Evolutionary conservation across 176 grass and related monocot genomes (phyloP), one percentile per base, ranked within the genome.

Genomic region (Urochloa ruziziensis): DNA sequence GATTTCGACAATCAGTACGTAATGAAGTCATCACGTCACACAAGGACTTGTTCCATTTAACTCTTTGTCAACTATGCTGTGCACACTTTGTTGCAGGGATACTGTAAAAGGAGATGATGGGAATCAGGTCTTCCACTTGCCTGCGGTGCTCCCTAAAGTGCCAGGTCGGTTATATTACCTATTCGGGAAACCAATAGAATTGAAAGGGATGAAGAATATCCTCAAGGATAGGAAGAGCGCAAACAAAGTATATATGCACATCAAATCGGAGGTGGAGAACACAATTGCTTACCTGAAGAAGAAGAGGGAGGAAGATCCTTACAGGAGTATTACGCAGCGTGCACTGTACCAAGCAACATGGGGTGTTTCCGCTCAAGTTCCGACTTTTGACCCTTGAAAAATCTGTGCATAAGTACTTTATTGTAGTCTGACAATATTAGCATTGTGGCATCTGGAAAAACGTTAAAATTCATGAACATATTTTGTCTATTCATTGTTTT

Each of bases 91-190:
- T 92, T 91, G 42, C 86, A 94, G 95, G 85, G 77, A 86, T 67
- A 86, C 75, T 66, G 51, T 83, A 16, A 57, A 93, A 81, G 95
- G 90, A 67, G 92, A 94, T 65, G 78, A 89, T 18, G 83, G 90
- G 21, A 88, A 88, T 7, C 92, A 94, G 58, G 69, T 84, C 8
- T 5, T 98, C 7, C 43, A 86, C 74, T 0, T 98, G 19, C 95
- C 95, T 13, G 80, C 74, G 27, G 24, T 98, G 51, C 53, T 94
- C 58, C 92, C 95, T 8, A 98, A 93, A 70, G 78, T 94, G 67
- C 95, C 95, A 34, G 95, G 95, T 23, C 95, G 90, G n/a, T 89
- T 98, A 56, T 98, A 98, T 71, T 98, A 84, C 73, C 75, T 88
- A 19, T 98, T 98, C 40, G 95, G 95, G 17, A 84, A 90, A 84